Conservation (phyloP, 2,329 filamentous ascomycete species). For the Penicillium sp. region DNA sequence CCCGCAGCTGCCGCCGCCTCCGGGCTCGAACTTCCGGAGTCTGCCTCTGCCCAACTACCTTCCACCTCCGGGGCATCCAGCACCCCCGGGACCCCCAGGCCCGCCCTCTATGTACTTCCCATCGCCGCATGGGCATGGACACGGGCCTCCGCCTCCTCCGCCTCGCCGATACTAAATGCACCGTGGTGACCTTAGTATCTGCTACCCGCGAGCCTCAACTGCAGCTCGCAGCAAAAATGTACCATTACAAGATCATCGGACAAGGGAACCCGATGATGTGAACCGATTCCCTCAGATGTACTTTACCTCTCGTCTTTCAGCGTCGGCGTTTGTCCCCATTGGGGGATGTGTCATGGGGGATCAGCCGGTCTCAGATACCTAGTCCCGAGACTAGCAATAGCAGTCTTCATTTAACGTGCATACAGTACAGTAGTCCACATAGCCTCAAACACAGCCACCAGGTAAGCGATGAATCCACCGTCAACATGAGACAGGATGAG, state of each 20-base stretch:
- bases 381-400: neutral
- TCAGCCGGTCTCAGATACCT: neutral
- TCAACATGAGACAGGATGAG: slow-evolving; percentile 28
- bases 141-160: slow-evolving; percentile 6
- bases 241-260: neutral
- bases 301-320: slow-evolving; percentile 12
- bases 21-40: slow-evolving; percentile 38
- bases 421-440: neutral
- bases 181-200: no score
- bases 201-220: neutral
- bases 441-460: neutral
- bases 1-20: slow-evolving; percentile 42
- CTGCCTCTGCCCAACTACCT: slow-evolving; percentile 32
- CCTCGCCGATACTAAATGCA: slow-evolving; percentile 12
- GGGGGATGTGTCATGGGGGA: neutral
- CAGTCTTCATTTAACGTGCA: neutral
- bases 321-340: slow-evolving; percentile 9
- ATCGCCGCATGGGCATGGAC: slow-evolving; percentile 10
- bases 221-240: neutral
- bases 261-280: neutral
- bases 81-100: slow-evolving; percentile 2
- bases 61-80: slow-evolving; percentile 11
- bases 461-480: neutral
- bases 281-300: slow-evolving; percentile 1
- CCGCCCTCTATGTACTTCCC: slow-evolving; percentile 16